phyloP scores from a whole-genome alignment of 2,329 filamentous ascomycete species.

The Colletotrichum spaethianum region DNA sequence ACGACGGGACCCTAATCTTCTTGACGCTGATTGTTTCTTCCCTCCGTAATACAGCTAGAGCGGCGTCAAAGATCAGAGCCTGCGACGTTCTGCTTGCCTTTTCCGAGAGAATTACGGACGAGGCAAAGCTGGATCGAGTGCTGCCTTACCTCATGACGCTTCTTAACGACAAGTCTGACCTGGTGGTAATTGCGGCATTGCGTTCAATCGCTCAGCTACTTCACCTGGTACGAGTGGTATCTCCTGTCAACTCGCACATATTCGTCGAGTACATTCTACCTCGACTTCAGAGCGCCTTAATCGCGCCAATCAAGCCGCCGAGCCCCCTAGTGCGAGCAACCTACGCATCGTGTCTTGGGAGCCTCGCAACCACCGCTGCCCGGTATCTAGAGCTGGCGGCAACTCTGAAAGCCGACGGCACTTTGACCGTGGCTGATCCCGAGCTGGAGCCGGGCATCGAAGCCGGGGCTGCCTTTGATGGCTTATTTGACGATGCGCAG shows the following conservation, averaged over 20 bases:
- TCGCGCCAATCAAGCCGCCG: conserved; percentile 64
- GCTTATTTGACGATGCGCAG: conserved; percentile 89
- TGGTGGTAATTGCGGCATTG: conserved; percentile 88
- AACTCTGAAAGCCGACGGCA: conserved; percentile 86
- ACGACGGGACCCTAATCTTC: conserved; percentile 95
- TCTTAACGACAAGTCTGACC: conserved; percentile 84
- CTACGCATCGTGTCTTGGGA: conserved; percentile 93
- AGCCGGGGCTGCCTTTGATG: conserved; percentile 81
- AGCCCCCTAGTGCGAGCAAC: conserved; percentile 85
- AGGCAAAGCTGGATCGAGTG: conserved; percentile 94
- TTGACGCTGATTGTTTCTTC: conserved; percentile 91
- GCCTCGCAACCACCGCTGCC: conserved; percentile 86
- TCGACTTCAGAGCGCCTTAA: conserved; percentile 69
- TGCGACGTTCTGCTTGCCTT: conserved; percentile 95
- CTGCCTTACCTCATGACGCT: conserved; percentile 90
- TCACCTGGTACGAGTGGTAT: conserved; percentile 89
- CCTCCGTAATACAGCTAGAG: conserved; percentile 88
- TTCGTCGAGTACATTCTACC: conserved; percentile 79
- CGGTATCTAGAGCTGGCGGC: conserved; percentile 93
- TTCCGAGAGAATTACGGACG: conserved; percentile 90
- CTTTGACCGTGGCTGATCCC: conserved; percentile 82
- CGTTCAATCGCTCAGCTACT: conserved; percentile 91
- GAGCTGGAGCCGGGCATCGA: conserved; percentile 81
- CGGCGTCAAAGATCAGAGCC: conserved; percentile 88
- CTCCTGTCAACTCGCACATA: conserved; percentile 79